Percentiles rank a stretch among this genome's conserved stretches.
Evolutionary conservation across 345 rosid species (phyloP).

Genomic region (sweet orange (Citrus sinensis)): DVS_A1.0 CM039163.1:22378001-22378500

Average conservation of each 20-base stretch:
- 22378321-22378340: conserved; percentile 1
- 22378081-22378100: conserved; percentile 99
- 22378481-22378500: background rate
- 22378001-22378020: conserved; percentile 98
- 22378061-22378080: conserved; percentile 92
- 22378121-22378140: conserved; percentile 98
- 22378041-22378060: conserved; percentile 97
- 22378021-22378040: conserved; percentile 94
- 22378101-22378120: conserved; percentile 98
- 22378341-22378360: background rate
- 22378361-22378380: background rate
- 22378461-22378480: background rate
- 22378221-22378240: conserved; percentile 99
- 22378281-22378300: conserved; percentile 4
- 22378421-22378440: background rate
- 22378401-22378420: background rate
- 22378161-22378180: conserved; percentile 99
- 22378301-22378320: background rate
- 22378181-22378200: conserved; percentile 98
- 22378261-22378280: conserved; percentile 66
- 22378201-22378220: conserved; percentile 99
- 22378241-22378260: conserved; percentile 98
- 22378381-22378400: background rate
- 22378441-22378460: background rate
- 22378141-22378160: conserved; percentile 97